Base-by-base conservation (phyloP, 495 filamentous ascomycete species). In the Cercophora scortea region DNA sequence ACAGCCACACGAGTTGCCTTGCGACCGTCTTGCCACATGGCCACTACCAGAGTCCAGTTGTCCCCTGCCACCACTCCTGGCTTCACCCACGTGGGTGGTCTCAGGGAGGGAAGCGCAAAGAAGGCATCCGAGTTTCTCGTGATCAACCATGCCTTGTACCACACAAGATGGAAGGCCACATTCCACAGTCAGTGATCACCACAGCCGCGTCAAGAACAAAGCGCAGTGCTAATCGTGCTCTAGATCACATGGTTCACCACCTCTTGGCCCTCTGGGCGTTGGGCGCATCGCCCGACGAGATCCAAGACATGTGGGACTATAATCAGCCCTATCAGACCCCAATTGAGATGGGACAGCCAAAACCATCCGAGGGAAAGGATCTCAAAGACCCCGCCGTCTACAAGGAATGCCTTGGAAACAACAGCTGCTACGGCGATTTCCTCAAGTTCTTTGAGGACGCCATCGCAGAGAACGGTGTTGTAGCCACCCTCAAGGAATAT, bases 251-350 rank as follows among this genome's bases (percentile, higher is more conserved):
- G 15, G 75, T 66, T 4, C 85, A 90, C 54, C 75, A 81, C 43
- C 63, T 87, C 3, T 69, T 88, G 7, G 79, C 75, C 10, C 62
- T 85, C 43, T 88, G 77, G 56, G 79, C 82, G 12, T 71, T 90
- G 13, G 79, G 82, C 4, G 83, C 82, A 32, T 63, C 74, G 1
- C 70, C 84, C 4, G 54, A 65, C 0, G 56, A 76, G 10, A 73
- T 88, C 16, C 60, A 73, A 45, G 69, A 61, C 5, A 68, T 69
- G 10, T 88, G 83, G 53, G 66, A 78, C 8, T 57, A 66, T 9
- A 81, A 83, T 60, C 68, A 69, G 32, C 51, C 46, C 0, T 81
- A 83, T 45, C 85, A 89, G 59, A 69, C 77, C 12, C 69, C 73
- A 0, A 53, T 46, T 1, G 45, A 62, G 1, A 57, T 71, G 0